Base-by-base conservation (phyloP, 2,329 filamentous ascomycete species). In the Diplodia sapinea region DNA sequence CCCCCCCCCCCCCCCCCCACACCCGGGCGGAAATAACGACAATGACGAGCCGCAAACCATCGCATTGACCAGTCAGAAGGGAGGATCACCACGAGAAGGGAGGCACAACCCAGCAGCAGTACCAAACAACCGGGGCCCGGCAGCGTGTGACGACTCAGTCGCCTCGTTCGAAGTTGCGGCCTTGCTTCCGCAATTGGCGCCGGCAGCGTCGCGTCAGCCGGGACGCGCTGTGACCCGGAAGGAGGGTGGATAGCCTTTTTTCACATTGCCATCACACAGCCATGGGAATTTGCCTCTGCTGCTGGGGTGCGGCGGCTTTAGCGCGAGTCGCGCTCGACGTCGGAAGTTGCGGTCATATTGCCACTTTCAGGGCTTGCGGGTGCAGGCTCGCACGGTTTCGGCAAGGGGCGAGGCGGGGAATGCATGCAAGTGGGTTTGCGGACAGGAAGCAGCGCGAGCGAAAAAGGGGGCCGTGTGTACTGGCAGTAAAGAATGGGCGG, bases 271-370 rank as follows among this genome's bases (percentile, higher is more conserved):
- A 11, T 13, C 51, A 31, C 13, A 17, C 26, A 2, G 51, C 9
- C 26, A 17, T 54, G 23, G 23, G 51, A 17, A 15, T 29, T 9
- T 20, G 40, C 26, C 26, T 26, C 26, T 26, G 26, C 3, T 26
- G 26, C 26, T 26, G 26, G 40, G 56, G 50, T 61, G 12, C 13
- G 15, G 56, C 26, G 26, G 23, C 13, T 49, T 38, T 38, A 62
- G 36, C 31, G 57, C 57, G 57, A 62, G 40, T 62, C 57, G 26
- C 29, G 57, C 57, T 62, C 57, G 40, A 50, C 40, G 57, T 62
- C 40, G 40, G 57, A 62, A 62, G 57, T 62, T 62, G 57, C 57
- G 57, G 57, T 4, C 26, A 20, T 33, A 17, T 33, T 62, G 26
- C 57, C 57, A 26, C 13, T 49, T 49, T 43, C 3, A 17, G 57